Evolutionary conservation across 495 filamentous ascomycete species (phyloP).

Genomic region (Neurospora pannonica): DNA sequence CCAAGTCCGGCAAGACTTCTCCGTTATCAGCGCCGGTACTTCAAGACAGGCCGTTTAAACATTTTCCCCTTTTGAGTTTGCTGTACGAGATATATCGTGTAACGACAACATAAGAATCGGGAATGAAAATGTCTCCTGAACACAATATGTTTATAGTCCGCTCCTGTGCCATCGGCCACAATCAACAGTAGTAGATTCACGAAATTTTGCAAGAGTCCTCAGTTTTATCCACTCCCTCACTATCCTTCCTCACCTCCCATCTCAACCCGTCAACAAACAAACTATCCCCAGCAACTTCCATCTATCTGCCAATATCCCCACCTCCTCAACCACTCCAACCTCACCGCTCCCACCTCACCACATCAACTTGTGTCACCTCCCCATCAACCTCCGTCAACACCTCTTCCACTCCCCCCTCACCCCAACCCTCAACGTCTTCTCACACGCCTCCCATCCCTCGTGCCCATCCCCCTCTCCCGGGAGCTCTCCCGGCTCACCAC

Average conservation of each 20-base stretch:
- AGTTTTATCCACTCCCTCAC: too few species aligned
- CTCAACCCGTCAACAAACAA: too few species aligned
- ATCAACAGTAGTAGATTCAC: too few species aligned
- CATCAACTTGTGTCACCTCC: too few species aligned
- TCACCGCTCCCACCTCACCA: too few species aligned
- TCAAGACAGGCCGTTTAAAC: neutral
- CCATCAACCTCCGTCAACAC: neutral
- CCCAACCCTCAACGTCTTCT: neutral
- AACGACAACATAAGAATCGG: neutral
- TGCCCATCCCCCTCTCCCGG: neutral
- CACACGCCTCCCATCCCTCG: too few species aligned
- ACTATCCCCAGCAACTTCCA: too few species aligned
- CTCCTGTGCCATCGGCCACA: too few species aligned
- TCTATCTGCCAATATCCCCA: too few species aligned
- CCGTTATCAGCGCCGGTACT: neutral
- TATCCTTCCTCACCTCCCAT: too few species aligned
- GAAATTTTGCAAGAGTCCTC: too few species aligned
- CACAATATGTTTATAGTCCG: neutral
- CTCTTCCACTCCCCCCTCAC: neutral
- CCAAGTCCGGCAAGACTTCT: neutral
- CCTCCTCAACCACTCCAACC: too few species aligned
- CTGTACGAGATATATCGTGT: neutral
- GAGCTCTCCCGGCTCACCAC: neutral
- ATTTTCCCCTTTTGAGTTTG: neutral
- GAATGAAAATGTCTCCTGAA: neutral